Conservation (phyloP, 768 basidiomycete genomes). For the Pleurotus tuoliensis region DNA sequence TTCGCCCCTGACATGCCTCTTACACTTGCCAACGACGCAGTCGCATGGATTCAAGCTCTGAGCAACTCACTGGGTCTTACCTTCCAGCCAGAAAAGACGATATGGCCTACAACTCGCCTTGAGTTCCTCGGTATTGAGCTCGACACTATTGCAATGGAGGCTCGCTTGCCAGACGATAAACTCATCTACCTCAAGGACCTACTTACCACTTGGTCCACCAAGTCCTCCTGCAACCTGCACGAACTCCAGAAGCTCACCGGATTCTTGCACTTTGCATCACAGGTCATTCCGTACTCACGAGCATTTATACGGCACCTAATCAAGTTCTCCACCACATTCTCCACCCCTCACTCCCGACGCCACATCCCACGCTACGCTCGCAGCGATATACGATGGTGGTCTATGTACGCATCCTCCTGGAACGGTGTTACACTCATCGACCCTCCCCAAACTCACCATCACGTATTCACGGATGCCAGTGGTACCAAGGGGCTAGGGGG, state of each 20-base stretch:
- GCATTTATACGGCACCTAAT: conserved; percentile 14
- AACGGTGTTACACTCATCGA: conserved; percentile 22
- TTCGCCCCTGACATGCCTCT: conserved; percentile 14
- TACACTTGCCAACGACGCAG: conserved; percentile 10
- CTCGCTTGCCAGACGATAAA: conserved; percentile 27
- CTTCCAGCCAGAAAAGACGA: conserved; percentile 24
- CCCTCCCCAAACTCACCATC: conserved; percentile 8
- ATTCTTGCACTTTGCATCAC: conserved; percentile 14
- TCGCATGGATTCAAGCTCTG: conserved; percentile 26
- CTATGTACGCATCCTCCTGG: conserved; percentile 18
- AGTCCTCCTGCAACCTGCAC: not conserved
- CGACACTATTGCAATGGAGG: conserved; percentile 22
- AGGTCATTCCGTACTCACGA: conserved; percentile 10
- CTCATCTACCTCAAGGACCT: conserved; percentile 20
- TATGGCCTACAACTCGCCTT: conserved; percentile 13
- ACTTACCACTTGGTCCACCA: conserved; percentile 16
- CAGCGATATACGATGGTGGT: conserved; percentile 30
- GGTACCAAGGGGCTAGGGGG: conserved; percentile 27
- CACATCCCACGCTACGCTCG: conserved; percentile 18
- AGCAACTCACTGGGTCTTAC: conserved; percentile 23
- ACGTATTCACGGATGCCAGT: conserved; percentile 29
- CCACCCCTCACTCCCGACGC: conserved; percentile 13
- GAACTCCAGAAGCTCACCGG: conserved; percentile 14
- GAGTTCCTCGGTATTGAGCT: not conserved
- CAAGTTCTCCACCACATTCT: conserved; percentile 24